phyloP scores from a whole-genome alignment of 371 early-diverging fungal species.

The Mucor ambiguus region DNA sequence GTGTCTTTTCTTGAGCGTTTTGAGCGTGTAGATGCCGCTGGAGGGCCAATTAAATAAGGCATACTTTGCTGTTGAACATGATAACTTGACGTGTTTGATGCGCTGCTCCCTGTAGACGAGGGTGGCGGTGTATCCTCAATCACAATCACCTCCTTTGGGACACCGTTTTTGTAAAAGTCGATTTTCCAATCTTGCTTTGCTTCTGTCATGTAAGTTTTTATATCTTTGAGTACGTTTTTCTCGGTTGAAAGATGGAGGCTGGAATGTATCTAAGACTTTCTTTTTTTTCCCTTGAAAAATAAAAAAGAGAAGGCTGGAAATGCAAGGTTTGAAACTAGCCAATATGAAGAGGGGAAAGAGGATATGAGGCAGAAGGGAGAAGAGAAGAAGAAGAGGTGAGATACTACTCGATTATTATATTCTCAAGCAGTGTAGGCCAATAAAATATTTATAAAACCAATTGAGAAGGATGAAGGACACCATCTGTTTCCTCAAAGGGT shows the following conservation, averaged over 20 bases:
- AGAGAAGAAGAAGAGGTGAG: not conserved
- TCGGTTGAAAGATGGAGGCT: not conserved
- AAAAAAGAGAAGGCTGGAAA: not conserved
- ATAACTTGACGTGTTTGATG: slow-evolving; percentile 10
- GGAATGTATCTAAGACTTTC: not conserved
- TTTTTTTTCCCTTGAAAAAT: not conserved
- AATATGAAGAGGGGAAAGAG: not conserved
- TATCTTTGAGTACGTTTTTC: not conserved
- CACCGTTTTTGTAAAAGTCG: slow-evolving; percentile 60
- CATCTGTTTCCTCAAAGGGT: no score
- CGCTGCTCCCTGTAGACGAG: not conserved
- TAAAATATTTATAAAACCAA: no score
- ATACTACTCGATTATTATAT: not conserved
- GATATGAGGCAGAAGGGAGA: not conserved
- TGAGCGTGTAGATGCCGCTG: slow-evolving; percentile 36
- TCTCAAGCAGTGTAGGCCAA: not conserved
- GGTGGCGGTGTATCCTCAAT: slow-evolving; percentile 64
- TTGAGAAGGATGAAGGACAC: no score
- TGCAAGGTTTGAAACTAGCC: not conserved
- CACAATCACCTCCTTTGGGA: slow-evolving; percentile 61
- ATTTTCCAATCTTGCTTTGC: slow-evolving; percentile 48
- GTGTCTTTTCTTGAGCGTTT: slow-evolving; percentile 24
- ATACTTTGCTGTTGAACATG: slow-evolving; percentile 14
- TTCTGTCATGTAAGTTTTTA: slow-evolving; percentile 1
- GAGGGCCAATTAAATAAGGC: slow-evolving; percentile 25